Conservation (phyloP, 768 basidiomycete genomes). For the Russula vinacea region DNA sequence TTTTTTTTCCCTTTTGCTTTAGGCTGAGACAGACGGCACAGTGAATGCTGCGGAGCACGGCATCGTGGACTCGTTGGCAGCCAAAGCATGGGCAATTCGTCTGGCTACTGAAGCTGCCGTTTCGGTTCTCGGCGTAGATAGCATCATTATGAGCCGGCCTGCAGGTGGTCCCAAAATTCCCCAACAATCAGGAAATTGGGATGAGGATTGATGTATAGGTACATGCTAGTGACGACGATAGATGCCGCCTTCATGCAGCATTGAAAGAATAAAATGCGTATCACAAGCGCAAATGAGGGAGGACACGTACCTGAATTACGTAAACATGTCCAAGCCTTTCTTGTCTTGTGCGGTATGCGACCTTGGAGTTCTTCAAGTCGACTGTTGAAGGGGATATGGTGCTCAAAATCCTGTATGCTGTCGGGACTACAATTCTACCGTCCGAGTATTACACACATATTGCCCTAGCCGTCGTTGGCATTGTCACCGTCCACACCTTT, state of each 20-base stretch:
- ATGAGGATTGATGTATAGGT: slow-evolving; percentile 53
- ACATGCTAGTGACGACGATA: not conserved
- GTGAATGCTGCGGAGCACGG: slow-evolving; percentile 56
- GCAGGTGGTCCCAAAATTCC: slow-evolving; percentile 85
- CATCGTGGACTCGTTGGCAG: slow-evolving; percentile 84
- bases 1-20: slow-evolving; percentile 8
- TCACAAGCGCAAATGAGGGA: too few relatives aligned
- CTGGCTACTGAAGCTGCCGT: slow-evolving; percentile 91
- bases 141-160: slow-evolving; percentile 96
- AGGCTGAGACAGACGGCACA: slow-evolving; percentile 81
- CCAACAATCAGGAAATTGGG: slow-evolving; percentile 86
- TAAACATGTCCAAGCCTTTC: not conserved
- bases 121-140: slow-evolving; percentile 90
- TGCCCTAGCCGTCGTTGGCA: slow-evolving; percentile 41
- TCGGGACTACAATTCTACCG: slow-evolving; percentile 47
- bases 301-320: not conserved
- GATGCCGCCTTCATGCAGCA: not conserved
- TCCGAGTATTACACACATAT: slow-evolving; percentile 57
- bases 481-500: slow-evolving; percentile 55
- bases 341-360: too few relatives aligned
- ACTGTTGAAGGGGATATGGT: slow-evolving; percentile 43
- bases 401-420: slow-evolving; percentile 46
- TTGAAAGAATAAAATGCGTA: not conserved
- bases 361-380: not conserved
- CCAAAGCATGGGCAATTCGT: slow-evolving; percentile 85